Conservation (phyloP, 139 green algal species). For the Chlamydomonas sp. region DNA sequence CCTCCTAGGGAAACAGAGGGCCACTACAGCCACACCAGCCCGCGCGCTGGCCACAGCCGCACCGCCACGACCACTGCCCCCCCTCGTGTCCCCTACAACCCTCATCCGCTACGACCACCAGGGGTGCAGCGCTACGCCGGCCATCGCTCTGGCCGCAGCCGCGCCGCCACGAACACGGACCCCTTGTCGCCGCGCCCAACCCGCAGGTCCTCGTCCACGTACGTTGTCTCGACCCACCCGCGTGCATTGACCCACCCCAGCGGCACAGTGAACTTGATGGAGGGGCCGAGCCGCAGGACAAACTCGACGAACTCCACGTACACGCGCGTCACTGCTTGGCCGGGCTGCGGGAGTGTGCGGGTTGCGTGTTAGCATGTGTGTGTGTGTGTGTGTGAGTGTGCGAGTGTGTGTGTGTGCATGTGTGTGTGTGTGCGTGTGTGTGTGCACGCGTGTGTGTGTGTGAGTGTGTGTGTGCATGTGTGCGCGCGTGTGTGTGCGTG, state of each 20-base stretch:
- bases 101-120: too few relatives aligned
- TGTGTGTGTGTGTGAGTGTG: not conserved
- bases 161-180: too few relatives aligned
- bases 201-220: constrained; percentile 64
- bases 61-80: too few relatives aligned
- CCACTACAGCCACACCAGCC: too few relatives aligned
- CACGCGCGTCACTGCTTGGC: not conserved
- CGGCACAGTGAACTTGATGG: not conserved
- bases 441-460: not conserved
- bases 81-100: too few relatives aligned
- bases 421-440: not conserved
- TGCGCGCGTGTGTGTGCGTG: not conserved
- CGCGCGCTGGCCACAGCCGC: too few relatives aligned
- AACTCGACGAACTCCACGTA: constrained; percentile 12
- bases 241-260: constrained; percentile 9
- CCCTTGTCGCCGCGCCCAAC: constrained; percentile 59
- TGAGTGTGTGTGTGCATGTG: not conserved
- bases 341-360: not conserved
- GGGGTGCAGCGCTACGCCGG: too few relatives aligned
- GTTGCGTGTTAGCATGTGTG: not conserved
- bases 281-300: not conserved
- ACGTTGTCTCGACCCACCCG: constrained; percentile 59
- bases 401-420: not conserved
- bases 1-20: too few relatives aligned
- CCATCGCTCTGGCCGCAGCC: too few relatives aligned